phyloP scores from a whole-genome alignment of 176 grass and related monocot genomes.

The Juncus inflexus region DNA sequence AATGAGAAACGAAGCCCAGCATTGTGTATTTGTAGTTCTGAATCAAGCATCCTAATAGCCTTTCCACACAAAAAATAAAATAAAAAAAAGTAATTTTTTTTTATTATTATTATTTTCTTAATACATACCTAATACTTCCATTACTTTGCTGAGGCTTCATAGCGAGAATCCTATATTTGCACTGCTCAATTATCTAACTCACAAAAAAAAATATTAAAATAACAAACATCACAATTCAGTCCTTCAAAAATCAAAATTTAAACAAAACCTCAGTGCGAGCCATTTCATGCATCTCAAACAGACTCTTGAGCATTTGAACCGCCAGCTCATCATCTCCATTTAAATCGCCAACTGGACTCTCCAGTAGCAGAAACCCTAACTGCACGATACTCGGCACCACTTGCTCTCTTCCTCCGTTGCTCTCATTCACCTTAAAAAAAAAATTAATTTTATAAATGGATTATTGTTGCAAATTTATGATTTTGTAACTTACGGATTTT shows the following conservation, averaged over 20 bases:
- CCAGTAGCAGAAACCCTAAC: slow-evolving; percentile 66
- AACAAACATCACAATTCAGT: slow-evolving; percentile 5
- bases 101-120: neutral
- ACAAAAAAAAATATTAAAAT: too few species aligned
- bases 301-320: slow-evolving; percentile 56
- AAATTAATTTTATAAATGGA: slow-evolving; percentile 18
- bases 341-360: slow-evolving; percentile 36
- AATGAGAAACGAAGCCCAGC: slow-evolving; percentile 54
- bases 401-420: slow-evolving; percentile 68
- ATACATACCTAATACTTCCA: slow-evolving; percentile 48
- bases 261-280: slow-evolving; percentile 55
- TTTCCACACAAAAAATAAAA: slow-evolving; percentile 21
- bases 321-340: slow-evolving; percentile 47
- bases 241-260: slow-evolving; percentile 14
- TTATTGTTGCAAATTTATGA: neutral
- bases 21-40: slow-evolving; percentile 55
- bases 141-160: slow-evolving; percentile 63
- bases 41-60: slow-evolving; percentile 59
- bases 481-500: slow-evolving; percentile 60
- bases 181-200: slow-evolving; percentile 60
- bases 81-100: neutral
- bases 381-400: slow-evolving; percentile 70
- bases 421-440: slow-evolving; percentile 58
- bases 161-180: slow-evolving; percentile 71
- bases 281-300: slow-evolving; percentile 79